Evolutionary conservation across 176 grass and related monocot species (phyloP).

Genomic region (Typha latifolia): DNA sequence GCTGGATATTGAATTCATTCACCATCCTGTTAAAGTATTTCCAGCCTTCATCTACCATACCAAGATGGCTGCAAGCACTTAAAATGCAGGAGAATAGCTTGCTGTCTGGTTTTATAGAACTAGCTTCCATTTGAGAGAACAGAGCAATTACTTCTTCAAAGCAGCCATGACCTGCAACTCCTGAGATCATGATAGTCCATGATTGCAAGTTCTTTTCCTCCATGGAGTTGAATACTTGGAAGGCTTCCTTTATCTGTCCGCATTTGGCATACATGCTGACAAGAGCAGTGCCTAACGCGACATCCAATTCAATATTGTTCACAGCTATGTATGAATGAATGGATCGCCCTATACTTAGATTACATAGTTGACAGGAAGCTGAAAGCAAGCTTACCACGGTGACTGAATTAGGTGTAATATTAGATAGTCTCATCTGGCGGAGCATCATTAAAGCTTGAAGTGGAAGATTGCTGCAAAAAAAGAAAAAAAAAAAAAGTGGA

Average conservation of each 20-base stretch:
- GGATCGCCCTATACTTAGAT: slow-evolving; percentile 6
- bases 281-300: slow-evolving; percentile 19
- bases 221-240: slow-evolving; percentile 19
- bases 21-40: slow-evolving; percentile 21
- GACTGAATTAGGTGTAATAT: slow-evolving; percentile 20
- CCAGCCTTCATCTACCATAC: slow-evolving; percentile 19
- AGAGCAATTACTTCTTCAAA: slow-evolving; percentile 6
- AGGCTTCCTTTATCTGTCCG: slow-evolving; percentile 12
- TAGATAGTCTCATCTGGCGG: slow-evolving; percentile 3
- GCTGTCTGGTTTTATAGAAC: slow-evolving; percentile 21
- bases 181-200: slow-evolving; percentile 27
- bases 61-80: slow-evolving; percentile 24
- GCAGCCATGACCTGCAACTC: slow-evolving; percentile 11
- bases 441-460: slow-evolving; percentile 15
- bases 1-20: slow-evolving; percentile 9
- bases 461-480: slow-evolving; percentile 7
- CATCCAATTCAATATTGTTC: slow-evolving; percentile 15
- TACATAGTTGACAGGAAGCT: slow-evolving; percentile 14
- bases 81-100: slow-evolving; percentile 19
- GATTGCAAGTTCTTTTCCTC: slow-evolving; percentile 17
- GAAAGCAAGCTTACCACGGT: slow-evolving; percentile 21
- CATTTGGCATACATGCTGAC: slow-evolving; percentile 25
- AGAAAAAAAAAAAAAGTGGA: not conserved
- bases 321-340: slow-evolving; percentile 17
- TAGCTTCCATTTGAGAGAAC: slow-evolving; percentile 24